Conservation (phyloP, 345 rosid species). For the Turnera subulata region DNA sequence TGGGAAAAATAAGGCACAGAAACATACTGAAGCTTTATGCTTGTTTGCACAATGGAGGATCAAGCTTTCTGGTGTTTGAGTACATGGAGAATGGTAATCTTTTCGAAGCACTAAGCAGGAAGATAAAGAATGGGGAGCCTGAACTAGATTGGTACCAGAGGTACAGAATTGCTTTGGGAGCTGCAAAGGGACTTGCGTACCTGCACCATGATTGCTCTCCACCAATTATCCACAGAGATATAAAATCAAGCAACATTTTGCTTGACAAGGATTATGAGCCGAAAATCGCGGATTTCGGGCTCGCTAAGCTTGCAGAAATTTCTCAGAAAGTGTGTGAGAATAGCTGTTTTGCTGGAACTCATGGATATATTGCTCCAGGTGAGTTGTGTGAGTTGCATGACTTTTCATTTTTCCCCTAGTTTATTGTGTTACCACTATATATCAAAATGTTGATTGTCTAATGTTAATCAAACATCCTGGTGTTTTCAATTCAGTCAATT, state of each 20-base stretch:
- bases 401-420: neutral
- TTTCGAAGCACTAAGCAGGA: constrained; percentile 53
- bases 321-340: constrained; percentile 36
- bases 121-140: constrained; percentile 45
- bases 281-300: constrained; percentile 85
- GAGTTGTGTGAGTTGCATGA: constrained; percentile 19
- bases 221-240: constrained; percentile 77
- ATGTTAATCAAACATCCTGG: too few relatives aligned
- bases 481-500: too few relatives aligned
- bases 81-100: constrained; percentile 80
- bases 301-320: constrained; percentile 64
- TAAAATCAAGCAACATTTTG: constrained; percentile 79
- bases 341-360: constrained; percentile 73
- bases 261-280: constrained; percentile 65
- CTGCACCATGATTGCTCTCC: constrained; percentile 83
- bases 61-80: constrained; percentile 71
- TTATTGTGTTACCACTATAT: too few relatives aligned
- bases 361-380: constrained; percentile 95
- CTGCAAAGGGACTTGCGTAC: constrained; percentile 83
- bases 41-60: constrained; percentile 53
- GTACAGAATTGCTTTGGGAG: constrained; percentile 68
- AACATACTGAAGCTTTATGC: constrained; percentile 81
- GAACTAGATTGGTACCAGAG: constrained; percentile 67
- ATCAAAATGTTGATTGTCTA: too few relatives aligned
- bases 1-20: constrained; percentile 73